A percentile compares a stretch with the other conserved stretches of the same genome.
Evolutionary conservation across 2,329 filamentous ascomycete genomes (phyloP).

Genomic region (Aureobasidium sp.): DNA sequence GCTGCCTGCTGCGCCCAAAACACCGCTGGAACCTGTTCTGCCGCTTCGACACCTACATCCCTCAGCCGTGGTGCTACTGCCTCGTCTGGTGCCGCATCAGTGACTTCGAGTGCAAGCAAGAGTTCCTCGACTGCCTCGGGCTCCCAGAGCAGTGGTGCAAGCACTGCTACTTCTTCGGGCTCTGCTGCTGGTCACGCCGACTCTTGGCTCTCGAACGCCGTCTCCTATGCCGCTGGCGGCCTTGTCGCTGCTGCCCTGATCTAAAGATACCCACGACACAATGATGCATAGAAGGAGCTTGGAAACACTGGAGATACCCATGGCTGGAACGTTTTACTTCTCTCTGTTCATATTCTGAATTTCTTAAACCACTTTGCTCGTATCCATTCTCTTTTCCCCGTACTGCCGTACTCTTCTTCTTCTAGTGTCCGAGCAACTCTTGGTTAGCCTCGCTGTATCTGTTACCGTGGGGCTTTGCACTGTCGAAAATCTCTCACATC

Average conservation of each 20-base stretch:
- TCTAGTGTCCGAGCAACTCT: constrained; percentile 13
- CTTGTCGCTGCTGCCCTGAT: constrained; percentile 4
- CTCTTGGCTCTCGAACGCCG: constrained; percentile 6
- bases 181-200: constrained; percentile 6
- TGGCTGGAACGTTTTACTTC: neutral
- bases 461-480: constrained; percentile 30
- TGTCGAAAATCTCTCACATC: constrained; percentile 32
- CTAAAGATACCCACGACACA: neutral
- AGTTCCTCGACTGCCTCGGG: neutral
- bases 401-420: too few relatives aligned
- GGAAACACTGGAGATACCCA: neutral
- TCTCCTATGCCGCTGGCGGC: constrained; percentile 8
- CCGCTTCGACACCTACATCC: constrained; percentile 8
- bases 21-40: constrained; percentile 10
- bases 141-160: neutral
- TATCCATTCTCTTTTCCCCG: neutral
- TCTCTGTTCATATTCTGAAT: constrained; percentile 3
- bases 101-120: neutral
- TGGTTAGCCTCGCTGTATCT: constrained; percentile 22
- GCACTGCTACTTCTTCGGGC: constrained; percentile 8
- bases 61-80: constrained; percentile 7
- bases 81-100: neutral
- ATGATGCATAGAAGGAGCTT: neutral
- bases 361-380: neutral
- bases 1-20: constrained; percentile 12